Evolutionary conservation across 306 rosid species (phyloP), one percentile per base, ranked within the genome.

Genomic region (Abrus precatorius): DNA sequence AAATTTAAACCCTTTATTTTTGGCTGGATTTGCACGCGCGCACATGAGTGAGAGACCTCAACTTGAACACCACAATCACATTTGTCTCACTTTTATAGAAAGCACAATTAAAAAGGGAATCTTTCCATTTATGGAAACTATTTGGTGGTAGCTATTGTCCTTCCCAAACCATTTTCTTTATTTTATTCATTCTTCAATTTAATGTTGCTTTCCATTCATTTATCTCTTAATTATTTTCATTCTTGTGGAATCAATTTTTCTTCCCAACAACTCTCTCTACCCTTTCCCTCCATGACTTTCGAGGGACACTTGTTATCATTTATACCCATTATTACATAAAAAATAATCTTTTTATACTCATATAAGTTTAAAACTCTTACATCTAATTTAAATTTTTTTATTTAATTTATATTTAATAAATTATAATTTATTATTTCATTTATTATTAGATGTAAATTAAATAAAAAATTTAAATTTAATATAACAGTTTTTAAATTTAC

Each of bases 41-140:
- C 88, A 77, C 86, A 43, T 87, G 84, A 74, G 32, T 9, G 29
- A 5, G 9, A 5, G 10, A 4, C 2, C 64, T 6, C 2, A 72
- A 38, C 20, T 5, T 6, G 28, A 62, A 13, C 73, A 65, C 81
- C 61, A 72, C 69, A 43, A 54, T 54, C 85, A 48, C 67, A 57
- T 77, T 20, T 64, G 74, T 78, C 80, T 85, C 61, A 54, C 87
- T 72, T 80, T 74, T 43, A 10, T 14, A 32, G 48, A 80, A 76
- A 48, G 12, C 49, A 13, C 11, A n/a, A 12, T 9, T 5, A 20
- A 12, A 40, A 27, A 73, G 0, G 75, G 91, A 84, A 85, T 86
- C 87, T 88, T 92, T 90, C 94, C 82, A 56, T 85, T 84, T 72
- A 65, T 68, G 80, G 88, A 52, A 85, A 88, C 77, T 49, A 38